Evolutionary conservation across 176 grass and related monocot species (phyloP), one percentile per base, ranked within the genome.

Genomic region (Raddia guianensis): DNA sequence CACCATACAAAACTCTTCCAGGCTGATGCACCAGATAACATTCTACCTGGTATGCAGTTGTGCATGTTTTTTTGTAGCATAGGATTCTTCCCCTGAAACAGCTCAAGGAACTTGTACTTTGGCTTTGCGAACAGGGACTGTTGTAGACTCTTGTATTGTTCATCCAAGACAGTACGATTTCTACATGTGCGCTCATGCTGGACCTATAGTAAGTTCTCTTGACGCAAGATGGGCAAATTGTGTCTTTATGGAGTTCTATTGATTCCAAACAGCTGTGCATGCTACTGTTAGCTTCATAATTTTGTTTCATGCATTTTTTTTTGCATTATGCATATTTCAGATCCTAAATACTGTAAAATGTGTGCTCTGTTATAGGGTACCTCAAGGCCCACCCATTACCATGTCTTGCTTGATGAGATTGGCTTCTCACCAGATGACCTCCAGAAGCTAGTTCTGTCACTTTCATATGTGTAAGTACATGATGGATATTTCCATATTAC

Each of bases 1-100:
- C 92, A 95, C 80, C 95, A 95, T 72, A 98, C 92, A 9, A 98
- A 95, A 61, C 91, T 98, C 62, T 98, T 98, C 75, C 90, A 87
- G 59, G 74, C 66, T 54, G 82, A 90, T 60, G 81, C 90, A 34
- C 88, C 77, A 69, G 92, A 98, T 12, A 98, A 98, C 58, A 92
- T 98, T 44, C 92, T 84, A 35, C 90, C 95, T 82, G 90, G 95
- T 98, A 90, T 81, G 73, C 15, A 62, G 56, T 62, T n/a, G 4
- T 75, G 46, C 37, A 46, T 9, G 62, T 82, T 27, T 73, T 68
- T 67, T 66, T 50, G 49, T n/a, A 59, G 50, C 19, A 34, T 53
- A 68, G 16, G 20, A 6, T 57, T 15, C n/a, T 63, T 13, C 7
- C 65, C 76, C 50, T 15, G 27, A 7, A 75, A 65, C 61, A 50